Evolutionary conservation across 495 filamentous ascomycete species (phyloP), one percentile per base, ranked within the genome.

Genomic region (Hyaloscypha hepaticicola): DNA sequence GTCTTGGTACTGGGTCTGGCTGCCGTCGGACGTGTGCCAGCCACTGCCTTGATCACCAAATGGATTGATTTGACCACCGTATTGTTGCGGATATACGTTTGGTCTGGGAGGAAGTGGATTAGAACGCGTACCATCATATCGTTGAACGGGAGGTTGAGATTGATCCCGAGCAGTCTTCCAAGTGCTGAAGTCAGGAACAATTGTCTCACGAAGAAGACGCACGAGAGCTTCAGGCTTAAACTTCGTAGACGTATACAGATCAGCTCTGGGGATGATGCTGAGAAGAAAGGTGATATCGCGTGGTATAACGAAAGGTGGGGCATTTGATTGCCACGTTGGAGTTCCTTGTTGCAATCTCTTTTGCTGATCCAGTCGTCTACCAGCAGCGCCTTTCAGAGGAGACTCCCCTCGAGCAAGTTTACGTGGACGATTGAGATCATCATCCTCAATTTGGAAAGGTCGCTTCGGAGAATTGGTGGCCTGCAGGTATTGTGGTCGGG

Each of bases 341-440:
- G 77, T 74, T 8, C 76, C 70, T 60, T 83, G 80, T 22, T 84
- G 77, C 19, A 81, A 78, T 25, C 89, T 85, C 68, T 84, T 86
- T 64, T 91, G 88, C 72, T 93, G 90, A 70, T 96, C 90, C 24
- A 95, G 77, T 22, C 92, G 86, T 41, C 93, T 87, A 41, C 90
- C 89, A 22, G 93, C 91, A 1, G 87, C 87, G 12, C 89, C 90
- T 74, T 95, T 97, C 27, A 98, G 80, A 0, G 96, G 94, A 19
- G 91, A 96, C 55, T 90, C 93, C 25, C 87, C 91, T 24, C 95
- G 87, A 55, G 81, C 79, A 58, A 94, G 77, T 72, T 98, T 98
- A 51, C 93, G 88, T 3, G 93, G 92, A 16, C 87, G 88, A 61
- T 77, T 77, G 25, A 68, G 60, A 33, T 72, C 70, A 58, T 60